These are phyloP conservation scores for Yarrowia galli DNA, from an alignment of 1,139 yeast species.

Conservation along the genomic window DNA sequence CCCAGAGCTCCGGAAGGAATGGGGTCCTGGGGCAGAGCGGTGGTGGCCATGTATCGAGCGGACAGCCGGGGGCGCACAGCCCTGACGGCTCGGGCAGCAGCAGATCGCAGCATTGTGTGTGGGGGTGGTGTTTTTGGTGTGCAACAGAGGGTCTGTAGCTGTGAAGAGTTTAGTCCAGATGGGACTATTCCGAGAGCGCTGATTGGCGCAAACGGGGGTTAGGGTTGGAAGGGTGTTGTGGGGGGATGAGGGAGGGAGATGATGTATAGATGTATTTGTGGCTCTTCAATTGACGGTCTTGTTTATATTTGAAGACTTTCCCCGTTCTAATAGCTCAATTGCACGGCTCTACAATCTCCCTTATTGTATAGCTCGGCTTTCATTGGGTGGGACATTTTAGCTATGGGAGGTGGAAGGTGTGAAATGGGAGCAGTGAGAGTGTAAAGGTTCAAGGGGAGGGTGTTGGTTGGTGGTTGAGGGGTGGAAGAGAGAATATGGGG, in stretches of 20 bases:
- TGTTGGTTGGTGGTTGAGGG: too few species aligned
- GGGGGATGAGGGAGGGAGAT: neutral
- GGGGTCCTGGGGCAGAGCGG: slow-evolving; percentile 34
- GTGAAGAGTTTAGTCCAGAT: slow-evolving; percentile 28
- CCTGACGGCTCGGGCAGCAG: slow-evolving; percentile 39
- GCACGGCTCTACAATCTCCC: neutral
- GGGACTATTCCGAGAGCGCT: slow-evolving; percentile 24
- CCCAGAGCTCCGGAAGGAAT: slow-evolving; percentile 38
- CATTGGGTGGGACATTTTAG: slow-evolving; percentile 17
- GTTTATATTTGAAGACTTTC: neutral
- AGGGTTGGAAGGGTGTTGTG: slow-evolving; percentile 17
- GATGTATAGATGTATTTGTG: too few species aligned
- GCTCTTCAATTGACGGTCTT: neutral
- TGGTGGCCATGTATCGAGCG: slow-evolving; percentile 36
- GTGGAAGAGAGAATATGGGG: too few species aligned
- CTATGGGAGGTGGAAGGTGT: too few species aligned
- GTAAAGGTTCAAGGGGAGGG: too few species aligned
- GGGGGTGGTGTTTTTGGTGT: slow-evolving; percentile 1
- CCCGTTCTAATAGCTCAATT: neutral
- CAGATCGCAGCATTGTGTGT: slow-evolving; percentile 38
- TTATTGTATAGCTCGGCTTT: slow-evolving; percentile 11
- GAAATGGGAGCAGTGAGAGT: too few species aligned
- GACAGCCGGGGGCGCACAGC: slow-evolving; percentile 36
- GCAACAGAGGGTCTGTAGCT: slow-evolving; percentile 2
- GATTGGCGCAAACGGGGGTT: slow-evolving; percentile 36